A percentile compares a stretch with the other conserved stretches of the same genome.
These are phyloP conservation scores for Botrytis pseudocinerea DNA, from an alignment of 2,329 filamentous ascomycete species.

Conservation along the genomic window DNA sequence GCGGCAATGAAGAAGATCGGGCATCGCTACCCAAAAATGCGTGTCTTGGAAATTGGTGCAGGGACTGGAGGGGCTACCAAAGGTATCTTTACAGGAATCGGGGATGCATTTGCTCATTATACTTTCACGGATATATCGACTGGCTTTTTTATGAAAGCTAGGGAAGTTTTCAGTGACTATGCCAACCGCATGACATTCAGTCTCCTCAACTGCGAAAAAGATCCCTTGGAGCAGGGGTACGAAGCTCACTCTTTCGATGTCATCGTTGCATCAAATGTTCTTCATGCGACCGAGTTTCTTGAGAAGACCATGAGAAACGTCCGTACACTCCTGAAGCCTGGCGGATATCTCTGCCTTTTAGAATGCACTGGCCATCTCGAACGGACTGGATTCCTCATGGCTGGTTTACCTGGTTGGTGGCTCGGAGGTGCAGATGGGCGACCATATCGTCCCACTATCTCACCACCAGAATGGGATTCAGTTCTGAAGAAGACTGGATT, in stretches of 20 bases:
- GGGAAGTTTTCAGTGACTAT: conserved; percentile 17
- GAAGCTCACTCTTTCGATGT: conserved; percentile 27
- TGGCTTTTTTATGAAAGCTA: conserved; percentile 44
- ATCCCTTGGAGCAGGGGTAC: conserved; percentile 17
- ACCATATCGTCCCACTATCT: conserved; percentile 27
- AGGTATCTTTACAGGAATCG: conserved; percentile 11
- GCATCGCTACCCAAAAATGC: conserved; percentile 39
- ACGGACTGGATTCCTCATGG: conserved; percentile 7
- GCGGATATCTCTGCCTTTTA: conserved; percentile 28
- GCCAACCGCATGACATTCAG: conserved; percentile 11
- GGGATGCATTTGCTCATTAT: conserved; percentile 27
- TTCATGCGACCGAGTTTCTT: conserved; percentile 34
- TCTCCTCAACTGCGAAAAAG: conserved; percentile 5
- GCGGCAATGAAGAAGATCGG: conserved; percentile 24
- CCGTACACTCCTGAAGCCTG: conserved; percentile 30
- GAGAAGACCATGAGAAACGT: conserved; percentile 30
- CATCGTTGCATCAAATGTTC: conserved; percentile 34
- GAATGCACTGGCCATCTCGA: conserved; percentile 15
- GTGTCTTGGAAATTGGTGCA: conserved; percentile 22
- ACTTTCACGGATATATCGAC: conserved; percentile 36
- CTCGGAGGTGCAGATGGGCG: conserved; percentile 35
- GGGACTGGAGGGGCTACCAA: conserved; percentile 15
- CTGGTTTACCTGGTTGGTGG: conserved; percentile 20
- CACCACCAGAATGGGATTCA: conserved; percentile 23
- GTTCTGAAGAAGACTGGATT: conserved; percentile 23